A percentile compares a stretch with the other conserved stretches of the same genome.
Evolutionary conservation across 2,329 filamentous ascomycete species (phyloP).

Genomic region (Paracamarosporium sp.): DNA sequence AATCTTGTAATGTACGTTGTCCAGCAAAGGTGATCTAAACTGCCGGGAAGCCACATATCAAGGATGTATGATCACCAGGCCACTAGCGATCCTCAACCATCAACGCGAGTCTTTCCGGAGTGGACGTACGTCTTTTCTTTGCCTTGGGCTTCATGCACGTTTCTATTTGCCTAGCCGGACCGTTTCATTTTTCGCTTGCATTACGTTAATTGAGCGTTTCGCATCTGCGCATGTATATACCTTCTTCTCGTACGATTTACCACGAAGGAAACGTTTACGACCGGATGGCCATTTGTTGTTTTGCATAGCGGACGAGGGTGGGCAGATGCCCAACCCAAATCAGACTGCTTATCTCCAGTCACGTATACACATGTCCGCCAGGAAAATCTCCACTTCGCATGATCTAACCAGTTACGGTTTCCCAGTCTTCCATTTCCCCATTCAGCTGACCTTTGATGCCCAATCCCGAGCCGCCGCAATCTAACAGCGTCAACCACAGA

Average conservation of each 20-base stretch:
- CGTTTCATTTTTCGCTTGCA: constrained; percentile 24
- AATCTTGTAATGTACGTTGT: constrained; percentile 23
- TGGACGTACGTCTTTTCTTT: not conserved
- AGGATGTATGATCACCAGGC: not conserved
- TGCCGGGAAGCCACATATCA: constrained; percentile 2
- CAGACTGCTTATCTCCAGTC: constrained; percentile 22
- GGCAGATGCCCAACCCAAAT: constrained; percentile 21
- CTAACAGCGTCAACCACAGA: constrained; percentile 16
- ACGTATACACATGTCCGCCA: constrained; percentile 1
- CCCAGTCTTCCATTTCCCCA: constrained; percentile 18
- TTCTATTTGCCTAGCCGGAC: constrained; percentile 15
- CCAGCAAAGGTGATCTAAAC: constrained; percentile 9
- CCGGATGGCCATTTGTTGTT: constrained; percentile 39
- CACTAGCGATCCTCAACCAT: not conserved
- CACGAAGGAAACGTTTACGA: constrained; percentile 39
- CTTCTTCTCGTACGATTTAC: constrained; percentile 25
- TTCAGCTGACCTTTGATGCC: constrained; percentile 18
- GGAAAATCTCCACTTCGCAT: constrained; percentile 6
- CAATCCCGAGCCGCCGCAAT: constrained; percentile 21
- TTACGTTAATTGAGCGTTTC: constrained; percentile 21
- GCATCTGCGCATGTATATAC: constrained; percentile 43
- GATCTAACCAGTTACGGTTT: constrained; percentile 7
- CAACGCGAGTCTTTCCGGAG: not conserved
- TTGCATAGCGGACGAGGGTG: constrained; percentile 39
- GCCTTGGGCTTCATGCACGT: constrained; percentile 5